Percentiles rank a stretch among this genome's conserved stretches.
phyloP scores from a whole-genome alignment of 305 asterid genomes.

The Fraxinus albicans region DNA sequence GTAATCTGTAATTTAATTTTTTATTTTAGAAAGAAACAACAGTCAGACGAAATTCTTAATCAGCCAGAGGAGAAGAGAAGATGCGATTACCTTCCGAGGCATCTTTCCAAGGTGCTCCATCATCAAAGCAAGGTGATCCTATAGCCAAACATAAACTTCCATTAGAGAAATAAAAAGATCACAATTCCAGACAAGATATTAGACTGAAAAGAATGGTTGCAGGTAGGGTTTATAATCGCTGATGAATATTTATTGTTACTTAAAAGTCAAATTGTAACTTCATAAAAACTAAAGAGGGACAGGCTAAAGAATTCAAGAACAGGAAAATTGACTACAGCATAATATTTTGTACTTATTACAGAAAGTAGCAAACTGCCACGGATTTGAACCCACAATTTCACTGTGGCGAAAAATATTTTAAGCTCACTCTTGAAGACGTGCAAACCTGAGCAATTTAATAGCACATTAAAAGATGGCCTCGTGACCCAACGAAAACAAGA shows the following conservation, averaged over 20 bases:
- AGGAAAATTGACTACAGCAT: slow-evolving; percentile 1
- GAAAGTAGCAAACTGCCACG: neutral
- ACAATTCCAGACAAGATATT: neutral
- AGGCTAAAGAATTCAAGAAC: neutral
- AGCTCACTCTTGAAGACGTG: neutral
- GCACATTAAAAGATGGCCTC: neutral
- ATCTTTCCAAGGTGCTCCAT: slow-evolving; percentile 97
- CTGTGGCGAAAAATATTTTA: neutral
- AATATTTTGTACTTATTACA: neutral
- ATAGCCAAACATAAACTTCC: slow-evolving; percentile 12
- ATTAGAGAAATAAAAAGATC: neutral
- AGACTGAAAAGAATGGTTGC: neutral
- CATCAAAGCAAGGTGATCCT: slow-evolving; percentile 97
- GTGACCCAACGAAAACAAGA: neutral
- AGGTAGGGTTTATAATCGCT: neutral
- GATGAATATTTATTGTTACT: neutral
- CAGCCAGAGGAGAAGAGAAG: slow-evolving; percentile 14
- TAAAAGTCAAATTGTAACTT: neutral
- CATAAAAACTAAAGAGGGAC: neutral
- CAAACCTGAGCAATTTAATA: neutral
- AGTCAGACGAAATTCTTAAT: slow-evolving; percentile 24
- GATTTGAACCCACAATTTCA: neutral
- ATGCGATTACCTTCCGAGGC: slow-evolving; percentile 65
- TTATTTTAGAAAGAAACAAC: neutral
- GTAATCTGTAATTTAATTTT: slow-evolving; percentile 51